Evolutionary conservation across 2,329 filamentous ascomycete genomes (phyloP), one percentile per base, ranked within the genome.

Genomic region (Colletotrichum agaves): DNA sequence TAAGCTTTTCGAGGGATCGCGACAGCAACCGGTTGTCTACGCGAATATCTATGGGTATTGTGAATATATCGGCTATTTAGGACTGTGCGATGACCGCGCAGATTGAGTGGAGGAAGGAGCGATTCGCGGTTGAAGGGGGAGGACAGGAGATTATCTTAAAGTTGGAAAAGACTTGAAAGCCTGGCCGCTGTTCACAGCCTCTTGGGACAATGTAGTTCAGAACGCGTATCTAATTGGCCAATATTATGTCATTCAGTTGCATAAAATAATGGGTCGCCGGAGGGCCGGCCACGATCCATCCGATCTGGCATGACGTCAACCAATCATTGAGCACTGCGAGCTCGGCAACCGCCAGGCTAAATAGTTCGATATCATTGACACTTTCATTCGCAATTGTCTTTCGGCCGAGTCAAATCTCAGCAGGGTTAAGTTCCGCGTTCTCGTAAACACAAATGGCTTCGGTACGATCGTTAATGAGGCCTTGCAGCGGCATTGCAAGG

Each of bases 241-340:
- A 39, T 35, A 70, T 69, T 66, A 66, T 71, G 64, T 71, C 70
- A 71, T 70, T 63, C 31, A 44, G 13, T 52, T 59, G 57, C 63
- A 62, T 39, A 53, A 52, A 41, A 57, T 17, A 35, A 33, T 59
- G 53, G 52, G 27, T 15, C 37, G 12, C 19, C 66, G 66, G 66
- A 69, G 57, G 35, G 10, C 33, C 66, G 61, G 57, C 59, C 46
- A 27, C 27, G 41, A 19, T 17, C 41, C 35, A 67, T 69, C 69
- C 69, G 69, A 62, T 46, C 7, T 49, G 19, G 15, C 19, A 13
- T 50, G 56, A 39, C 43, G 13, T 47, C 52, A 65, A 53, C 68
- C 68, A 70, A 70, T 70, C 68, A 69, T 4, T 2, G 41, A 37
- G 6, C 19, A 19, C 19, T 15, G 8, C 27, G 8, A 33, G 27